Conservation (phyloP, 306 rosid species). For the Trifolium dubium region DNA sequence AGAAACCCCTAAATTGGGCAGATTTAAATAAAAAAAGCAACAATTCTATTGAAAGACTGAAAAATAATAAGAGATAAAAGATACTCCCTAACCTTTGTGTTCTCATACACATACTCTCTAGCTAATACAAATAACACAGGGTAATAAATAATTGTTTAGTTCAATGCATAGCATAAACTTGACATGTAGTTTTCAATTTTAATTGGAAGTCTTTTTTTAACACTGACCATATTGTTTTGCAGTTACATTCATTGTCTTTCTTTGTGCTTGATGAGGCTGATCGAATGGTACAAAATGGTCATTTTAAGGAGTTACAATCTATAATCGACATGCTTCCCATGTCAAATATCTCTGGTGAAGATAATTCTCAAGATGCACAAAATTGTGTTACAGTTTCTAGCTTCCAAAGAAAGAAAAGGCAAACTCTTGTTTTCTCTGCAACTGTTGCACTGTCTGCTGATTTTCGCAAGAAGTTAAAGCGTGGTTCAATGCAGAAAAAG, state of each 20-base stretch:
- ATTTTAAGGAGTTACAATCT: conserved; percentile 88
- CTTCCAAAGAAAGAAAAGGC: conserved; percentile 86
- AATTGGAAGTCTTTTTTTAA: conserved; percentile 35
- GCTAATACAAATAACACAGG: too few relatives aligned
- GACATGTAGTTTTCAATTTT: background rate
- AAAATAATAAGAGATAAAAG: too few relatives aligned
- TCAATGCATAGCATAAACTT: conserved; percentile 28
- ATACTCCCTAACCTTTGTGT: too few relatives aligned
- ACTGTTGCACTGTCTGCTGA: conserved; percentile 88
- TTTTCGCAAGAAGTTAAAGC: conserved; percentile 92
- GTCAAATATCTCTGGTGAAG: conserved; percentile 51
- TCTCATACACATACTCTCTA: too few relatives aligned
- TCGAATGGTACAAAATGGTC: conserved; percentile 91
- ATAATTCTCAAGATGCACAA: conserved; percentile 53
- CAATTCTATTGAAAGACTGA: too few relatives aligned
- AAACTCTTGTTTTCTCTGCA: conserved; percentile 95
- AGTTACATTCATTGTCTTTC: conserved; percentile 90
- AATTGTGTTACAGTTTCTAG: conserved; percentile 60
- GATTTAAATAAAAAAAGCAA: too few relatives aligned
- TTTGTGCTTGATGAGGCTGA: conserved; percentile 99
- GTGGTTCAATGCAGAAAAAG: conserved; percentile 60
- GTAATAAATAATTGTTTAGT: conserved; percentile 19
- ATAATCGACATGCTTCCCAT: conserved; percentile 93
- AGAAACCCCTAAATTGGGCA: too few relatives aligned
- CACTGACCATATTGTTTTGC: conserved; percentile 49